phyloP scores from a whole-genome alignment of 768 basidiomycete species.

The Rhodotorula toruloides region DNA sequence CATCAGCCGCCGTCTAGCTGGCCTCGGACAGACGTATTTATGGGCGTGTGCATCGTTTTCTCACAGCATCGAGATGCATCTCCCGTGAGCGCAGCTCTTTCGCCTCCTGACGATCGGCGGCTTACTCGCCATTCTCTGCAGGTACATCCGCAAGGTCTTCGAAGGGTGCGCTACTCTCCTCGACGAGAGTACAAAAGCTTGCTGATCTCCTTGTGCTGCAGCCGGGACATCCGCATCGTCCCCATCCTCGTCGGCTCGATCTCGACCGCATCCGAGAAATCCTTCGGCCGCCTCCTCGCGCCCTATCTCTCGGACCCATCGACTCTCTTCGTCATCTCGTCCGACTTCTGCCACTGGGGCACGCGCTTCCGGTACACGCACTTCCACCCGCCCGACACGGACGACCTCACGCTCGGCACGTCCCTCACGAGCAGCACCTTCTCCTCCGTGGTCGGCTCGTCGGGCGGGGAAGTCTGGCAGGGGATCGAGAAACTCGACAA shows the following conservation, averaged over 20 bases:
- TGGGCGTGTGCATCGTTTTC: no score
- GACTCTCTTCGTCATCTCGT: constrained; percentile 84
- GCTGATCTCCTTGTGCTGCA: constrained; percentile 9
- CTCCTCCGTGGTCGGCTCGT: constrained; percentile 29
- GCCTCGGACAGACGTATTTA: no score
- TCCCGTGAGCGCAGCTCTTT: constrained; percentile 54
- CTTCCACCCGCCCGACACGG: constrained; percentile 60
- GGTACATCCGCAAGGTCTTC: constrained; percentile 74
- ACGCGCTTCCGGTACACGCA: constrained; percentile 77
- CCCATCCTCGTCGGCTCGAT: constrained; percentile 86
- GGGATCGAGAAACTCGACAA: constrained; percentile 27
- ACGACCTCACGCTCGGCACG: constrained; percentile 40
- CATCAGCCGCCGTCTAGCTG: background rate
- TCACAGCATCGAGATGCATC: constrained; percentile 86
- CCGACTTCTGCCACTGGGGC: constrained; percentile 99
- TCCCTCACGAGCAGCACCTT: constrained; percentile 45
- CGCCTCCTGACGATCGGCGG: no score
- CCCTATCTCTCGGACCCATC: constrained; percentile 71
- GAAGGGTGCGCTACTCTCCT: constrained; percentile 56
- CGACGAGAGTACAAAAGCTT: no score
- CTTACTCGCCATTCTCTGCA: background rate
- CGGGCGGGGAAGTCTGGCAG: constrained; percentile 9
- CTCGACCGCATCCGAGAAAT: constrained; percentile 56
- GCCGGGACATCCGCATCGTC: constrained; percentile 64
- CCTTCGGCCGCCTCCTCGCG: constrained; percentile 67